Conservation (phyloP, 2,329 filamentous ascomycete genomes). For the Penicillium brevicompactum region DNA sequence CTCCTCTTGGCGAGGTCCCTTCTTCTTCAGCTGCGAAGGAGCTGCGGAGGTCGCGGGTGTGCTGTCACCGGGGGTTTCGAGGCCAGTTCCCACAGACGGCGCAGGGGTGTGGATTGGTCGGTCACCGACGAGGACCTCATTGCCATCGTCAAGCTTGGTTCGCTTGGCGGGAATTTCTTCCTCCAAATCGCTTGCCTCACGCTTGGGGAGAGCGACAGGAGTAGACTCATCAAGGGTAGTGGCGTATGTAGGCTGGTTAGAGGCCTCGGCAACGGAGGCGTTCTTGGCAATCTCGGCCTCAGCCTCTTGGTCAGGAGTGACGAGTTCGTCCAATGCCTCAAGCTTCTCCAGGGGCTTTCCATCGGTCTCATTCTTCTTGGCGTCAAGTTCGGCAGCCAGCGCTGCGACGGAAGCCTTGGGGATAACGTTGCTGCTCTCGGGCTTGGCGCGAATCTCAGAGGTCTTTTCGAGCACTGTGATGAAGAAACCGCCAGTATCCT, state of each 20-base stretch:
- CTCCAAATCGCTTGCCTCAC: slow-evolving; percentile 36
- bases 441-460: slow-evolving; percentile 76
- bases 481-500: slow-evolving; percentile 97
- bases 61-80: slow-evolving; percentile 27
- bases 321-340: slow-evolving; percentile 43
- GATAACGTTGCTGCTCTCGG: slow-evolving; percentile 57
- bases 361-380: slow-evolving; percentile 30
- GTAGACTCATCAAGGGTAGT: slow-evolving; percentile 28
- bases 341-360: slow-evolving; percentile 39
- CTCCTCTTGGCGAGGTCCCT: slow-evolving; percentile 65
- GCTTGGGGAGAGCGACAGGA: slow-evolving; percentile 32
- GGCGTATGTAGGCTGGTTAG: slow-evolving; percentile 37
- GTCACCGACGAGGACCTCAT: slow-evolving; percentile 41
- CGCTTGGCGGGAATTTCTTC: slow-evolving; percentile 47
- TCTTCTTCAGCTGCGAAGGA: slow-evolving; percentile 34
- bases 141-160: slow-evolving; percentile 44
- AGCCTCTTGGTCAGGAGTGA: slow-evolving; percentile 30
- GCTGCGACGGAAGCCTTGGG: slow-evolving; percentile 43
- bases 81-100: slow-evolving; percentile 25
- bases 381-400: slow-evolving; percentile 38
- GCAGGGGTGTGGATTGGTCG: slow-evolving; percentile 39
- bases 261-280: slow-evolving; percentile 37
- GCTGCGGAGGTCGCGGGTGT: slow-evolving; percentile 21
- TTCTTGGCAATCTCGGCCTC: slow-evolving; percentile 37
- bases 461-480: slow-evolving; percentile 94